phyloP scores from a whole-genome alignment of 2,329 filamentous ascomycete species.

The Hymenoscyphus linearis region DNA sequence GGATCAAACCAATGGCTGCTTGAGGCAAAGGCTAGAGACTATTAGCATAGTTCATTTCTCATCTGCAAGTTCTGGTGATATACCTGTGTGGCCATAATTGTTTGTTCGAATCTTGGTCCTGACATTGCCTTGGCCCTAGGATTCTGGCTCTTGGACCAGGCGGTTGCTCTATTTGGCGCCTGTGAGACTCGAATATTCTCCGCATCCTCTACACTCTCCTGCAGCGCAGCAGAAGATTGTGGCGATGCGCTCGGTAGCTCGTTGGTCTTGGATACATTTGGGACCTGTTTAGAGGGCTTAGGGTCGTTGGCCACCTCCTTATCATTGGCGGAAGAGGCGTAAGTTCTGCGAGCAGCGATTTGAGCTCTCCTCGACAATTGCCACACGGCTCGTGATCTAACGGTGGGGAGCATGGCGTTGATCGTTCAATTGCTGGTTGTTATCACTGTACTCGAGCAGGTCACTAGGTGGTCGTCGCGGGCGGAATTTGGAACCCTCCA shows the following conservation, averaged over 20 bases:
- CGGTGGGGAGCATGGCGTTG: slow-evolving; percentile 39
- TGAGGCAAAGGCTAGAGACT: slow-evolving; percentile 69
- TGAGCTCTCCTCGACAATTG: slow-evolving; percentile 34
- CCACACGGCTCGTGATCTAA: slow-evolving; percentile 36
- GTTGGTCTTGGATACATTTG: slow-evolving; percentile 58
- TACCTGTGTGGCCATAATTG: slow-evolving; percentile 88
- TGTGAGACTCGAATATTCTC: slow-evolving; percentile 43
- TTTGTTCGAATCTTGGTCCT: slow-evolving; percentile 95
- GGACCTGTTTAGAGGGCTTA: slow-evolving; percentile 40
- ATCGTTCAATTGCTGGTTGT: slow-evolving; percentile 23
- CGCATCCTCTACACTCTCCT: slow-evolving; percentile 46
- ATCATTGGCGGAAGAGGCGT: slow-evolving; percentile 47
- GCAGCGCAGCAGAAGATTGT: slow-evolving; percentile 45
- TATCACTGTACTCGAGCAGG: too few relatives aligned
- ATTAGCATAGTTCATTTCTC: slow-evolving; percentile 28
- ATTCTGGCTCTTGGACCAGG: slow-evolving; percentile 85
- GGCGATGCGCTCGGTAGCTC: slow-evolving; percentile 46
- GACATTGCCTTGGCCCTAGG: slow-evolving; percentile 80
- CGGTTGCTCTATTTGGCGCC: slow-evolving; percentile 75
- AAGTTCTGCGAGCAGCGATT: slow-evolving; percentile 22
- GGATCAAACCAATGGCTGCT: slow-evolving; percentile 91
- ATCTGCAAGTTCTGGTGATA: slow-evolving; percentile 25
- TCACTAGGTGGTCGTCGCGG: not conserved
- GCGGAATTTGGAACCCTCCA: slow-evolving; percentile 10
- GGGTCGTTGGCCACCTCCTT: slow-evolving; percentile 34